Evolutionary conservation across 192 early-diverging fungal genomes (phyloP), one percentile per base, ranked within the genome.

Genomic region (Geranomyces variabilis): DNA sequence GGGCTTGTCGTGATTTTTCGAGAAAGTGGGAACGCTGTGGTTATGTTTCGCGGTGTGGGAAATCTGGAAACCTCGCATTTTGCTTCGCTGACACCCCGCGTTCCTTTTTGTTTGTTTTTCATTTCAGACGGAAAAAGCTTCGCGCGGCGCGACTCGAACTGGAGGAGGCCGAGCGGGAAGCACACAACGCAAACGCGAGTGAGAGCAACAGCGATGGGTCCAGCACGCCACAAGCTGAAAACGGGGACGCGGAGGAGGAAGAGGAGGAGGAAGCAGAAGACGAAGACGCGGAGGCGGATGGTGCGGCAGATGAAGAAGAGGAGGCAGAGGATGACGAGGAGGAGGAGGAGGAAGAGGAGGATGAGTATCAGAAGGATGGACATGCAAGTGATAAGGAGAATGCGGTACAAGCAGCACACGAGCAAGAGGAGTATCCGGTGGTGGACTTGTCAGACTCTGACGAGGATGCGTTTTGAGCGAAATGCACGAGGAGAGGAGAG

Each of bases 271-370:
- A 60, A 14, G 51, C 26, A 10, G 36, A 41, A 10, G 36, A 41
- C 3, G 36, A 41, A n/a, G 26, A 28, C 51, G 19, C 51, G 51
- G 21, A 6, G 21, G 26, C 8, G 51, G 21, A 24, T 6, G 51
- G 26, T 14, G 19, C 51, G 14, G 7, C 51, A n/a, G 51, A n/a
- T n/a, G 19, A n/a, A n/a, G 51, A 55, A 14, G 51, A 15, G 6
- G 21, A 15, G 4, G 19, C 4, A 26, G 58, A 28, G 58, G 58
- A 60, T 8, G 58, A 60, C 9, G 58, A 60, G 24, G 58, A 19
- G 17, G 58, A 60, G 21, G 58, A 60, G 12, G 58, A 26, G 29
- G 58, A 60, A 7, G 58, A 60, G 58, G 58, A 60, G 28, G 58
- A 60, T 7, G 58, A 60, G 58, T 6, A 26, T 34, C 9, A 30